Base-by-base conservation (phyloP, 805 yeast genomes). In the Ogataea degrootiae region DNA sequence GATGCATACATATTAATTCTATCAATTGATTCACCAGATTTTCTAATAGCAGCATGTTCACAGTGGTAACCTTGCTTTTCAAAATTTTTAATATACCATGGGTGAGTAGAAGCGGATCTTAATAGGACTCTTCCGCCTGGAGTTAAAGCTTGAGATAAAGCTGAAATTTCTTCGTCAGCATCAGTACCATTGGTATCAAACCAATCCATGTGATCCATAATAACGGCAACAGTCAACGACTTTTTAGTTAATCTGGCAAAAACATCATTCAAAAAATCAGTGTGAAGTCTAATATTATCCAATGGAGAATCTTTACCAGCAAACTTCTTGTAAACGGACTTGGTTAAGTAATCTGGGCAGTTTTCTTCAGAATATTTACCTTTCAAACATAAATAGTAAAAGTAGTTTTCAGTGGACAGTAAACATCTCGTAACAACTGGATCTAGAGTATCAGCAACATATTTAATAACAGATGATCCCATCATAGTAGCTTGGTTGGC, bases 131-230 rank as follows among this genome's bases (percentile, higher is more conserved):
- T 74, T 14, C 95, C 96, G 33, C 82, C 82, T 26, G 75, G 74
- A 11, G 77, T 75, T 43, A 87, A 71, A 17, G 90, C 85, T 43
- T 74, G 71, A 61, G 74, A 73, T 40, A 87, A 70, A 0, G 88
- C 87, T 34, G 71, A 61, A 53, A 87, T 81, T 63, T 87, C 95
- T 39, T 74, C 72, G 41, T 74, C 68, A 12, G 88, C 91, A 19
- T 84, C 90, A 2, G 59, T 58, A 8, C 83, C 85, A 15, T 71
- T 62, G 35, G 87, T 83, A 55, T 83, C 82, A 61, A 87, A 87
- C 96, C 96, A 87, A 67, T 87, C 96, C 94, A 87, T 85, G 65
- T 87, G 96, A 65, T 87, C 96, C 96, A 87, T 87, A 45, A 87
- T 84, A 38, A 87, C 78, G 33, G 92, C 92, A 56, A 83, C 82